Conservation (phyloP, 768 basidiomycete genomes). For the Lyophyllum shimeji region DNA sequence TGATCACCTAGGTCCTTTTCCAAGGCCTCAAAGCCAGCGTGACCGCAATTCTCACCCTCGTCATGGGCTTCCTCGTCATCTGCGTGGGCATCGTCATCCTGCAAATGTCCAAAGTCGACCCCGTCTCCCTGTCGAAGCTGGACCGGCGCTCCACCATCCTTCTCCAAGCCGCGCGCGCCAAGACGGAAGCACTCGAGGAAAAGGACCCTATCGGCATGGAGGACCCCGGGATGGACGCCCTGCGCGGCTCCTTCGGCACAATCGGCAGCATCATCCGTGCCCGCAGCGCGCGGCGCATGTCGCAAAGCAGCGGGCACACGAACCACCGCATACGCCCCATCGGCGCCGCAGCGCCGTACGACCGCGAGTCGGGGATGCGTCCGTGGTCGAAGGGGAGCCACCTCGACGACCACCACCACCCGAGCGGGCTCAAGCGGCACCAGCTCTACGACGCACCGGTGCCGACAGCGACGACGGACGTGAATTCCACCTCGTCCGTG, state of each 20-base stretch:
- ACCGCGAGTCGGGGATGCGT: constrained; percentile 22
- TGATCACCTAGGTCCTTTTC: constrained; percentile 66
- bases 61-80: constrained; percentile 90
- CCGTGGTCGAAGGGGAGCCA: constrained; percentile 9
- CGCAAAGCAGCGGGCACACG: constrained; percentile 40
- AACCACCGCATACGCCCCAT: constrained; percentile 34
- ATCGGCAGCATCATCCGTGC: constrained; percentile 89
- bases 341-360: constrained; percentile 35
- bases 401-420: constrained; percentile 14
- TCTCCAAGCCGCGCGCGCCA: constrained; percentile 76
- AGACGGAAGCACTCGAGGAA: constrained; percentile 70
- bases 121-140: constrained; percentile 70
- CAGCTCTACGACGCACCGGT: constrained; percentile 90
- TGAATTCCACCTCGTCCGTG: constrained; percentile 38
- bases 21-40: constrained; percentile 82
- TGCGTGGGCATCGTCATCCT: constrained; percentile 92
- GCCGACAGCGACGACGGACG: constrained; percentile 40
- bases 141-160: constrained; percentile 91
- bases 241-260: constrained; percentile 89
- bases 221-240: constrained; percentile 90
- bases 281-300: constrained; percentile 50
- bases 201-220: constrained; percentile 66
- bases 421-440: constrained; percentile 63
- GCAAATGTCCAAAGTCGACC: constrained; percentile 95
- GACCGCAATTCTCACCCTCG: constrained; percentile 82